Percentiles rank a stretch among this genome's conserved stretches.
Conservation (phyloP, 805 yeast genomes). For the Danielozyma ontarioensis region DNA sequence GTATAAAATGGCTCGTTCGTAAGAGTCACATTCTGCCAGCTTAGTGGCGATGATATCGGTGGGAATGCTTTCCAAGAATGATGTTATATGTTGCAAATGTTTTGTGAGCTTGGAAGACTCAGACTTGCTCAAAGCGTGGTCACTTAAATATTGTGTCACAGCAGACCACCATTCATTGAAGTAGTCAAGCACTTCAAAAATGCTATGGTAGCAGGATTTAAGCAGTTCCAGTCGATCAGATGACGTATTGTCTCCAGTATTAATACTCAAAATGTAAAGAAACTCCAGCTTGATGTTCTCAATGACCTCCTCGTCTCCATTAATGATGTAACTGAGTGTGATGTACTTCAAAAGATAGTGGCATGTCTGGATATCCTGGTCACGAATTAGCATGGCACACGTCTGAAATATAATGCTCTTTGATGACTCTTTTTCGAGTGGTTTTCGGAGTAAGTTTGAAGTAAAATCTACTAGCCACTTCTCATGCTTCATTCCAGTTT, state of each 20-base stretch:
- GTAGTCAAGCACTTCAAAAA: conserved; percentile 78
- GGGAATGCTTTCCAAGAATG: conserved; percentile 54
- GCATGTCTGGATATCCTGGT: conserved; percentile 65
- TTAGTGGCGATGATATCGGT: conserved; percentile 67
- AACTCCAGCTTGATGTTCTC: conserved; percentile 56
- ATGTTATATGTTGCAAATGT: conserved; percentile 30
- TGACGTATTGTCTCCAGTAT: conserved; percentile 25
- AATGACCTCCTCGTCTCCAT: conserved; percentile 33
- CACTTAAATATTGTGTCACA: conserved; percentile 28
- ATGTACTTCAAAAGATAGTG: conserved; percentile 74
- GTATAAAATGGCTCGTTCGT: conserved; percentile 81
- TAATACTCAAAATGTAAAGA: conserved; percentile 39
- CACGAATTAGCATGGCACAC: conserved; percentile 59
- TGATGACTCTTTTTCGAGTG: conserved; percentile 10
- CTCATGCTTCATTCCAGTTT: conserved; percentile 47
- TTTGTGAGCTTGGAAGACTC: conserved; percentile 20
- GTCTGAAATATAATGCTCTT: conserved; percentile 48
- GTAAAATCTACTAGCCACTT: conserved; percentile 73
- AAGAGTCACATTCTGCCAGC: conserved; percentile 78
- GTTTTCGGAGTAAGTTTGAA: conserved; percentile 54
- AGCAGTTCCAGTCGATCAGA: conserved; percentile 55
- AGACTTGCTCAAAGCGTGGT: conserved; percentile 11
- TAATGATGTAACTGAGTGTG: conserved; percentile 57
- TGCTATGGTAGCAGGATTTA: conserved; percentile 62
- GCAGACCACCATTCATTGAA: conserved; percentile 69